Percentiles rank a stretch among this genome's conserved stretches.
Evolutionary conservation across 176 grass and related monocot species (phyloP).

Genomic region (Melocanna baccifera): DNA sequence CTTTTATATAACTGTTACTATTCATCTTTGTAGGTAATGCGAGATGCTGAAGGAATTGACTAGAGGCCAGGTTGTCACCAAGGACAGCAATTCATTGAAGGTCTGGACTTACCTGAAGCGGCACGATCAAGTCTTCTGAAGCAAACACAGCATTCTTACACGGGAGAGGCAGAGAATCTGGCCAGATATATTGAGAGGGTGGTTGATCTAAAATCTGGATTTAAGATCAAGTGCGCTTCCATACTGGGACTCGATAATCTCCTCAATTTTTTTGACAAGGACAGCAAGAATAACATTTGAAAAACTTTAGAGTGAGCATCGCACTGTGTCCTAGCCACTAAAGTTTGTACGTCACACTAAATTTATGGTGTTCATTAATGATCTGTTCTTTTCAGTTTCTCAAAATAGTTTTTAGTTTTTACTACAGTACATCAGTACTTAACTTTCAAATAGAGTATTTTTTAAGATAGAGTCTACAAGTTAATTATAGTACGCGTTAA

Average conservation of each 20-base stretch:
- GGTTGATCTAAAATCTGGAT: constrained; percentile 51
- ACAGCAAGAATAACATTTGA: constrained; percentile 23
- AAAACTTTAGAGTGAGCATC: not conserved
- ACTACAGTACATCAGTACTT: too few relatives aligned
- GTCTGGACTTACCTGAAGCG: constrained; percentile 63
- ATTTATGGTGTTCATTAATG: constrained; percentile 11
- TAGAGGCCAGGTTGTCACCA: constrained; percentile 68
- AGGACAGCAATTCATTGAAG: constrained; percentile 75
- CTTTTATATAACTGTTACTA: not conserved
- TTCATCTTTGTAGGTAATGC: constrained; percentile 66
- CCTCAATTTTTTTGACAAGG: not conserved
- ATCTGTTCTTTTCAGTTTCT: too few relatives aligned
- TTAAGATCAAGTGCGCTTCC: constrained; percentile 48
- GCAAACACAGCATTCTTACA: constrained; percentile 75
- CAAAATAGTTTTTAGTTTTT: too few relatives aligned
- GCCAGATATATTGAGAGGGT: constrained; percentile 55
- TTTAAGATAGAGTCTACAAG: too few relatives aligned
- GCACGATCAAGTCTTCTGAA: constrained; percentile 47
- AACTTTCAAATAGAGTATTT: too few relatives aligned
- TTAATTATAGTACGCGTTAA: too few relatives aligned
- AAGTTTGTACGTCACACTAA: not conserved
- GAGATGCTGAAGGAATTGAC: constrained; percentile 96
- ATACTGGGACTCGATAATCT: not conserved
- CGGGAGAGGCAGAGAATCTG: constrained; percentile 69
- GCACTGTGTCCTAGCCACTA: not conserved